Conservation (phyloP, 2,329 filamentous ascomycete species). For the Lasiodiplodia hormozganensis region DNA sequence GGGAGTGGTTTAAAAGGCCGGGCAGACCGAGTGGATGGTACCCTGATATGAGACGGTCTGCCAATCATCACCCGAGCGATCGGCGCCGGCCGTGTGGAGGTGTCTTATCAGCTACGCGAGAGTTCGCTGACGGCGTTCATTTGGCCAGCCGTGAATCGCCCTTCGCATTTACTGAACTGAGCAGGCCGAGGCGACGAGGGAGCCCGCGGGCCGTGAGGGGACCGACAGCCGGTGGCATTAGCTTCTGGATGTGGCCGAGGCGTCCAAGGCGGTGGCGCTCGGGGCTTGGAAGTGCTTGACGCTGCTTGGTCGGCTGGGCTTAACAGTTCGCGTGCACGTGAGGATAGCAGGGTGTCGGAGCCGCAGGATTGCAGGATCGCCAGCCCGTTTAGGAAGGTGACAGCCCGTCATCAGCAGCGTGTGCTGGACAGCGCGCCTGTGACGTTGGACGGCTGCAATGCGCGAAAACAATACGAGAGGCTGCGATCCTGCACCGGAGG, state of each 20-base stretch:
- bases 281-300: conserved; percentile 17
- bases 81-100: conserved; percentile 17
- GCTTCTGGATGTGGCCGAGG: background rate
- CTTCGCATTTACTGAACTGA: background rate
- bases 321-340: background rate
- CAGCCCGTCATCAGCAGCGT: background rate
- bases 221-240: background rate
- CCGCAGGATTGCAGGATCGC: background rate
- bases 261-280: background rate
- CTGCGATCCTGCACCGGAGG: background rate
- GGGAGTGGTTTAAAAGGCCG: background rate
- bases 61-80: conserved; percentile 26
- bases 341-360: background rate
- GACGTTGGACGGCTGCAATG: background rate
- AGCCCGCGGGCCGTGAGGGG: no score
- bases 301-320: conserved; percentile 18
- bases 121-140: background rate
- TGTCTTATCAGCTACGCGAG: background rate
- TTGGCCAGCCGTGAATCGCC: background rate
- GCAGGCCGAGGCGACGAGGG: background rate
- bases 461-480: background rate
- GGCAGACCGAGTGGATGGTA: background rate
- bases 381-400: conserved; percentile 14
- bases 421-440: background rate
- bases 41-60: conserved; percentile 3